Percentiles rank a stretch among this genome's conserved stretches.
These are phyloP conservation scores for Scorias spongiosa DNA, from an alignment of 2,329 filamentous ascomycete genomes.

Conservation along the genomic window DNA sequence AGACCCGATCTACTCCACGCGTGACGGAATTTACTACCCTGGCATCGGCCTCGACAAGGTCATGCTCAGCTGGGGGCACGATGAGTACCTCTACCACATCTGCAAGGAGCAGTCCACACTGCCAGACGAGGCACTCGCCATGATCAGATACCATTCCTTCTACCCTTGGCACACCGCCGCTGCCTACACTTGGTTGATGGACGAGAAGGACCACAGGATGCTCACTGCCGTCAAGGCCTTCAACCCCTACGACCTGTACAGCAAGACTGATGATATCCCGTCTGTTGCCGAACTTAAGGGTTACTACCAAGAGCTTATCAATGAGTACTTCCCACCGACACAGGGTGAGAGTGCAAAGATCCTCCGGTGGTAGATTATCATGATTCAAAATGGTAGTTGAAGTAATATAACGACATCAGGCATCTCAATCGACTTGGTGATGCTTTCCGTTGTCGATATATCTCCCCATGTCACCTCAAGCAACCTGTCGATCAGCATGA, in stretches of 20 bases:
- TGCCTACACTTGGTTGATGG: conserved; percentile 72
- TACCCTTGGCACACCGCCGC: conserved; percentile 81
- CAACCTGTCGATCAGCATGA: no score
- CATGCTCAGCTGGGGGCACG: conserved; percentile 83
- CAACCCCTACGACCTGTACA: conserved; percentile 85
- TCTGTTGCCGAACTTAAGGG: conserved; percentile 62
- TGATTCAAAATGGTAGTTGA: no score
- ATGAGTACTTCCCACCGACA: conserved; percentile 40
- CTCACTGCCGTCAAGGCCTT: conserved; percentile 69
- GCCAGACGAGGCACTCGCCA: conserved; percentile 69
- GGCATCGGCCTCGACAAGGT: conserved; percentile 75
- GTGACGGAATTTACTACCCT: conserved; percentile 63
- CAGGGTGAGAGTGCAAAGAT: conserved; percentile 32
- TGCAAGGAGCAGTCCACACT: conserved; percentile 68
- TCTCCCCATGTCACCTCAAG: no score
- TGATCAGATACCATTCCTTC: conserved; percentile 88
- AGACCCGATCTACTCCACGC: conserved; percentile 58
- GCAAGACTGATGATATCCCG: conserved; percentile 73
- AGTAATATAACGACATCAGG: no score
- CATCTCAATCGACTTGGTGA: no score
- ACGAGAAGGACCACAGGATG: conserved; percentile 65
- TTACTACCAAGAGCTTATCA: conserved; percentile 60
- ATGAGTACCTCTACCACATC: conserved; percentile 77
- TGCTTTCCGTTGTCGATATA: no score
- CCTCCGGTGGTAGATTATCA: conserved; percentile 45